phyloP scores from a whole-genome alignment of 805 yeast genomes.

The Candida schatavii region DNA sequence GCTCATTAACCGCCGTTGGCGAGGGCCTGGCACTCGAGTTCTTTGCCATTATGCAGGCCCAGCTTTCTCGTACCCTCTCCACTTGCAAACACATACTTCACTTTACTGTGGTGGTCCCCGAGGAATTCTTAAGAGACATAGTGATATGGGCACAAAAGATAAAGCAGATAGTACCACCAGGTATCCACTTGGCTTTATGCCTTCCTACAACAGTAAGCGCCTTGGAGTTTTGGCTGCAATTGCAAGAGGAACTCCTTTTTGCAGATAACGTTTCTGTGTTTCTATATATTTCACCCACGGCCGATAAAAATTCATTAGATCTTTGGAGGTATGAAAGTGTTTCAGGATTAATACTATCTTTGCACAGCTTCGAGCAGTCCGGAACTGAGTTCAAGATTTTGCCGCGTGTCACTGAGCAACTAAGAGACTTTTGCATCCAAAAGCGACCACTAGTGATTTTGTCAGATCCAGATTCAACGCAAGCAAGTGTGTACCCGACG shows the following conservation, averaged over 20 bases:
- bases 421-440: slow-evolving; percentile 2
- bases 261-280: slow-evolving; percentile 2
- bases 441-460: not conserved
- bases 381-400: no score
- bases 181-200: slow-evolving; percentile 1
- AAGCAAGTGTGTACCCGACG: not conserved
- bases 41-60: not conserved
- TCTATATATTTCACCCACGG: slow-evolving; percentile 2
- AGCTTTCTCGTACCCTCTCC: not conserved
- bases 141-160: not conserved
- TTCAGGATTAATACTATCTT: not conserved
- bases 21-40: not conserved
- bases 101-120: slow-evolving; percentile 1
- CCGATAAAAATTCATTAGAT: no score
- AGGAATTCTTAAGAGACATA: not conserved
- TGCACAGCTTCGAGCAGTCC: not conserved
- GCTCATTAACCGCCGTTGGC: not conserved
- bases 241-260: not conserved
- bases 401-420: no score
- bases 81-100: not conserved
- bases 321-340: slow-evolving; percentile 1
- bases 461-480: not conserved
- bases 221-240: not conserved
- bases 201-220: not conserved
- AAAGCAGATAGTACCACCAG: not conserved